Evolutionary conservation across 2,329 filamentous ascomycete genomes (phyloP).

Genomic region (Cladophialophora chaetospira): DNA sequence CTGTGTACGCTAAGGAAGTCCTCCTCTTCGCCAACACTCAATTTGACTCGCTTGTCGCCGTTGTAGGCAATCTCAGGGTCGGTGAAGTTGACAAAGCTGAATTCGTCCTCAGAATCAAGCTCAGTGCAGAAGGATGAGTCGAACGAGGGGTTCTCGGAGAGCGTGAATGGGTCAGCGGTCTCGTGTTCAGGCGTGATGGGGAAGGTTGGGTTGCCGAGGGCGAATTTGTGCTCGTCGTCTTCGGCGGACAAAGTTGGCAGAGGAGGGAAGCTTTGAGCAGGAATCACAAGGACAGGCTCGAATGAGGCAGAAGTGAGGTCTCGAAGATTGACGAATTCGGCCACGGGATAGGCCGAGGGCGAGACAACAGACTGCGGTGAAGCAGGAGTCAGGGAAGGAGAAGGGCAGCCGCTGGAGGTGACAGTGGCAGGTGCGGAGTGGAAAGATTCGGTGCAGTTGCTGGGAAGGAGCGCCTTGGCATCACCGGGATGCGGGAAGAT

Average conservation of each 20-base stretch:
- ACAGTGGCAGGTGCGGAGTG: constrained; percentile 5
- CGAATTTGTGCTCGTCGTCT: constrained; percentile 61
- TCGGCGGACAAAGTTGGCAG: constrained; percentile 65
- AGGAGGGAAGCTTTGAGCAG: constrained; percentile 58
- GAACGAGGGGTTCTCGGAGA: constrained; percentile 60
- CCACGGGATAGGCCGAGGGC: constrained; percentile 64
- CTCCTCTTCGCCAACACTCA: constrained; percentile 67
- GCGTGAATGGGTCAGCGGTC: constrained; percentile 32
- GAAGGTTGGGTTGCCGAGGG: constrained; percentile 49
- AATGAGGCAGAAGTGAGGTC: constrained; percentile 73
- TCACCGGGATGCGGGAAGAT: constrained; percentile 34
- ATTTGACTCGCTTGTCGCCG: constrained; percentile 70
- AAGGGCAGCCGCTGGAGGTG: constrained; percentile 28
- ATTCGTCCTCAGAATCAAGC: constrained; percentile 88
- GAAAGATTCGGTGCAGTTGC: constrained; percentile 16
- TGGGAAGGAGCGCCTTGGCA: constrained; percentile 33
- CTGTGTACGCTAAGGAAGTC: constrained; percentile 75
- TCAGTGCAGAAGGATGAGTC: constrained; percentile 75
- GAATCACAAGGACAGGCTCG: constrained; percentile 42
- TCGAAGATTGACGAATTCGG: constrained; percentile 88
- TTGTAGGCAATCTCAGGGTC: constrained; percentile 61
- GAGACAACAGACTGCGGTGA: constrained; percentile 35
- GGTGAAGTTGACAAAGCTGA: constrained; percentile 73
- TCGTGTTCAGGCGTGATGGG: constrained; percentile 45
- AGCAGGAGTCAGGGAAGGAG: constrained; percentile 29